Conservation (phyloP, 352 stramenopile species). For the Stramenopiles sp. region DNA sequence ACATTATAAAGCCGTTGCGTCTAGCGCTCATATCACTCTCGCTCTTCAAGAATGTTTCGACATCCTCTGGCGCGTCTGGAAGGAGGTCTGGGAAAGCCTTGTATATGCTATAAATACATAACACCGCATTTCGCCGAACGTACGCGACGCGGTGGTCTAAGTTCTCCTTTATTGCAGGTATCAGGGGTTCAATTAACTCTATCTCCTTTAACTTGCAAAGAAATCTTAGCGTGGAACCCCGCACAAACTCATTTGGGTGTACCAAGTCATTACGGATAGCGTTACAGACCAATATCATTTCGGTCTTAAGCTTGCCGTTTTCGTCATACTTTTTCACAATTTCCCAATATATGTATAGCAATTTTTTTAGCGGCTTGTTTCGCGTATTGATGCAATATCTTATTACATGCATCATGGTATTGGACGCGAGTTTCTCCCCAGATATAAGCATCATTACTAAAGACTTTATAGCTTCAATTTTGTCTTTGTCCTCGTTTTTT, state of each 20-base stretch:
- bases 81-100: slow-evolving; percentile 75
- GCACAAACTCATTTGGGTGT: slow-evolving; percentile 99
- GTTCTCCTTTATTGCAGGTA: slow-evolving; percentile 73
- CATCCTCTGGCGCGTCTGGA: slow-evolving; percentile 91
- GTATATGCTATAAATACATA: slow-evolving; percentile 94
- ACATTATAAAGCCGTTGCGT: slow-evolving; percentile 97
- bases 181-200: slow-evolving; percentile 76
- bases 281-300: slow-evolving; percentile 68
- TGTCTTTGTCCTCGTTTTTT: background rate
- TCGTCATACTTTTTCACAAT: background rate
- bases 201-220: slow-evolving; percentile 97
- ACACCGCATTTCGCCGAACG: slow-evolving; percentile 92
- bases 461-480: background rate
- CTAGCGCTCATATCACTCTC: slow-evolving; percentile 81
- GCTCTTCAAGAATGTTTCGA: slow-evolving; percentile 73
- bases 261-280: slow-evolving; percentile 98
- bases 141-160: slow-evolving; percentile 95
- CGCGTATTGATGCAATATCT: background rate
- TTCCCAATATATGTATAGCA: background rate
- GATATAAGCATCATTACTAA: background rate
- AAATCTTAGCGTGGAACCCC: slow-evolving; percentile 95
- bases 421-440: background rate
- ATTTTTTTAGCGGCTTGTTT: background rate
- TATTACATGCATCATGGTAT: background rate
- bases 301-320: background rate